A percentile compares a stretch with the other conserved stretches of the same genome.
These are phyloP conservation scores for Spinacia oleracea DNA, from an alignment of 179 eudicot species.

Conservation along the genomic window DNA sequence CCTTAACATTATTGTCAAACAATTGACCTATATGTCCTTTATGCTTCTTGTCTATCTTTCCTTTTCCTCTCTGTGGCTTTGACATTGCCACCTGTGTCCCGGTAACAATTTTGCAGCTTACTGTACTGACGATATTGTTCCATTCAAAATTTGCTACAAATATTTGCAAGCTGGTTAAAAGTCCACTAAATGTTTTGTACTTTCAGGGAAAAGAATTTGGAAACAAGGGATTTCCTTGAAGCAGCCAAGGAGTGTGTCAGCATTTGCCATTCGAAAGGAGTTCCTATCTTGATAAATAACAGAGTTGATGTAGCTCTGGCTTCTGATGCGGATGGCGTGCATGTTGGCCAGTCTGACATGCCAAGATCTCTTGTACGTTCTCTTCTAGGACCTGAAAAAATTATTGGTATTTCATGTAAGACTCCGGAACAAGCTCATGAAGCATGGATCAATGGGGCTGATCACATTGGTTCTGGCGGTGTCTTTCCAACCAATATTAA, in stretches of 20 bases:
- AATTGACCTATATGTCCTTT: background rate
- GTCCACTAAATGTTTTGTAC: background rate
- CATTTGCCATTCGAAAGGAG: constrained; percentile 56
- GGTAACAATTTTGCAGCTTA: no score
- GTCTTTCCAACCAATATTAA: constrained; percentile 84
- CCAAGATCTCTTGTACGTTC: constrained; percentile 59
- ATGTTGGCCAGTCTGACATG: constrained; percentile 92
- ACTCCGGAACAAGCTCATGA: constrained; percentile 75
- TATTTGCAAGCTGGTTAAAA: background rate
- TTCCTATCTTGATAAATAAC: constrained; percentile 77
- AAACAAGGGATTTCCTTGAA: constrained; percentile 70
- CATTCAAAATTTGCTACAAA: background rate
- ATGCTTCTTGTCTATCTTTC: background rate
- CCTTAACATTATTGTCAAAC: background rate
- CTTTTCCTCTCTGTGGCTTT: background rate
- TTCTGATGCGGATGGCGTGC: constrained; percentile 85
- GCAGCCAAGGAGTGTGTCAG: constrained; percentile 66
- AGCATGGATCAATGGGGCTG: constrained; percentile 85
- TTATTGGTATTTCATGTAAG: constrained; percentile 90
- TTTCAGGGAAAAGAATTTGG: constrained; percentile 76
- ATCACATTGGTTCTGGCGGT: constrained; percentile 91
- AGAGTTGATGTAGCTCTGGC: constrained; percentile 86
- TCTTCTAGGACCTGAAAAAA: constrained; percentile 78
- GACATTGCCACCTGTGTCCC: background rate
- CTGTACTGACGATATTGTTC: background rate